These are phyloP conservation scores for Orbilia oligospora DNA, from an alignment of 2,329 filamentous ascomycete species.

Conservation along the genomic window DNA sequence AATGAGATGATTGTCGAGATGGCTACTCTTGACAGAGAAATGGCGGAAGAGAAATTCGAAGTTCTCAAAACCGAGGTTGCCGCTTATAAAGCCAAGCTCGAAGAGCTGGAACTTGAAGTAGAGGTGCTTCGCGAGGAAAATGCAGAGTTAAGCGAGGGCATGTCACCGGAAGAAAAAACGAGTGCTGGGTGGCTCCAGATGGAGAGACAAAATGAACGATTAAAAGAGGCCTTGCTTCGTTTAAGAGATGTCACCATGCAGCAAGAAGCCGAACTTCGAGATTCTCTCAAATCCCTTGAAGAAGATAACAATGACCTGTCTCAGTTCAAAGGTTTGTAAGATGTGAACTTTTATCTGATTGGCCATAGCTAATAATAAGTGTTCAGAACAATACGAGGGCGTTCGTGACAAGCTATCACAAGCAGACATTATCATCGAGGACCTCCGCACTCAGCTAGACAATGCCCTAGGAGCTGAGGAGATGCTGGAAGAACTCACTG, in stretches of 20 bases:
- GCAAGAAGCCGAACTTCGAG: slow-evolving; percentile 82
- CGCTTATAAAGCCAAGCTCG: slow-evolving; percentile 79
- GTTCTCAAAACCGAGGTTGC: slow-evolving; percentile 85
- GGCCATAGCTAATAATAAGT: background rate
- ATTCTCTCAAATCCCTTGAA: slow-evolving; percentile 81
- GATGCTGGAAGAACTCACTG: slow-evolving; percentile 92
- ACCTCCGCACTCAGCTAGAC: slow-evolving; percentile 91
- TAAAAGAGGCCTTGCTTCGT: slow-evolving; percentile 86
- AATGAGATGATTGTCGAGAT: slow-evolving; percentile 88
- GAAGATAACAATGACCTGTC: slow-evolving; percentile 79
- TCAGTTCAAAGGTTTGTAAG: slow-evolving; percentile 70
- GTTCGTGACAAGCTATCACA: slow-evolving; percentile 81
- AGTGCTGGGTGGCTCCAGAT: slow-evolving; percentile 91
- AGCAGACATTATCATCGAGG: slow-evolving; percentile 82
- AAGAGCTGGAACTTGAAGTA: slow-evolving; percentile 89
- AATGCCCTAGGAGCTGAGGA: slow-evolving; percentile 89
- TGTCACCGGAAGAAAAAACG: slow-evolving; percentile 87
- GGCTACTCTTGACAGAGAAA: slow-evolving; percentile 90
- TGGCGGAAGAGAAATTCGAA: slow-evolving; percentile 94
- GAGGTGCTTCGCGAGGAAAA: slow-evolving; percentile 92
- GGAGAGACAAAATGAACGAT: slow-evolving; percentile 88
- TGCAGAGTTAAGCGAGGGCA: slow-evolving; percentile 83
- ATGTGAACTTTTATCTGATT: background rate
- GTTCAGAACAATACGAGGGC: slow-evolving; percentile 75
- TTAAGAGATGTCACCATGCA: slow-evolving; percentile 90